phyloP scores from a whole-genome alignment of 2,329 filamentous ascomycete species.

The Xylaria sp. region DNA sequence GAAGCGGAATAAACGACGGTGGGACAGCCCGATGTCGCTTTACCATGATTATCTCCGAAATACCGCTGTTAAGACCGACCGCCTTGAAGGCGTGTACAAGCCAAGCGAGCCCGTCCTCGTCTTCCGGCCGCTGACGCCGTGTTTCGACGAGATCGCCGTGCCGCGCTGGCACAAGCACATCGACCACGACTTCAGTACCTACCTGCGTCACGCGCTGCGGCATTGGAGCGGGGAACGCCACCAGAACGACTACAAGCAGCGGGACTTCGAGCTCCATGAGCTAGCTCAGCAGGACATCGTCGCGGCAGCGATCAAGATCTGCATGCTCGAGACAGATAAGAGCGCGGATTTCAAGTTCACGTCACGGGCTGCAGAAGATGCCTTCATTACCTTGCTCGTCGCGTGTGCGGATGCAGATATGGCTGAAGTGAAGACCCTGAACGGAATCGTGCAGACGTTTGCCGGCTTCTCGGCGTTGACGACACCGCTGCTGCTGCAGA shows the following conservation, averaged over 20 bases:
- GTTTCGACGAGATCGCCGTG: slow-evolving; percentile 22
- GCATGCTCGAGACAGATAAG: slow-evolving; percentile 15
- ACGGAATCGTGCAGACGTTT: neutral
- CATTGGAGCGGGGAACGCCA: slow-evolving; percentile 16
- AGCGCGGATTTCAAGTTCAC: neutral
- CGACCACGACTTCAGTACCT: slow-evolving; percentile 14
- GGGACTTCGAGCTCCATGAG: slow-evolving; percentile 12
- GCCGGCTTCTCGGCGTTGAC: slow-evolving; percentile 11
- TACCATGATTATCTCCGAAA: slow-evolving; percentile 12
- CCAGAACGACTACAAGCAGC: slow-evolving; percentile 13
- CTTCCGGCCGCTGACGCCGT: slow-evolving; percentile 11
- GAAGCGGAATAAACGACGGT: slow-evolving; percentile 7
- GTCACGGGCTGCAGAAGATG: neutral
- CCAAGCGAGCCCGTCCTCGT: neutral
- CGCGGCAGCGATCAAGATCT: slow-evolving; percentile 20
- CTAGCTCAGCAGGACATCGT: slow-evolving; percentile 10
- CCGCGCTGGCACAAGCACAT: neutral
- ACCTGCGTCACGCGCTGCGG: slow-evolving; percentile 20
- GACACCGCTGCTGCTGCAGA: slow-evolving; percentile 10
- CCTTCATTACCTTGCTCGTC: slow-evolving; percentile 13
- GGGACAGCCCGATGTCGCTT: slow-evolving; percentile 24
- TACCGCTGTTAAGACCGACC: neutral
- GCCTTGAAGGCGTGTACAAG: neutral
- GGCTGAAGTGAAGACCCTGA: slow-evolving; percentile 4
- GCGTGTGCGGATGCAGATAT: slow-evolving; percentile 16